These are phyloP conservation scores for Coemansia sp. DNA, from an alignment of 192 early-diverging fungal species.

Conservation along the genomic window DNA sequence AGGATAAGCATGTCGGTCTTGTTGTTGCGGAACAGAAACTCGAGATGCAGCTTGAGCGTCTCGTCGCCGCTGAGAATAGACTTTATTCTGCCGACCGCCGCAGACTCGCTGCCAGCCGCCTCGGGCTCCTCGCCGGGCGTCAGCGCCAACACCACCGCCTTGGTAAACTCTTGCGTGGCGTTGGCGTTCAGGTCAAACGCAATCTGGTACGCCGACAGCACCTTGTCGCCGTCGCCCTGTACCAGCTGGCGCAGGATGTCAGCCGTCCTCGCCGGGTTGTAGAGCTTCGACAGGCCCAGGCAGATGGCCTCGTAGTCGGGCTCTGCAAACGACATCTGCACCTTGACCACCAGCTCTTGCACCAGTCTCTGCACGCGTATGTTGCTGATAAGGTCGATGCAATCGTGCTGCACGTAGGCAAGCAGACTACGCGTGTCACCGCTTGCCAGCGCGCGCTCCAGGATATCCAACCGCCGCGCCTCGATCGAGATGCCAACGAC, in stretches of 20 bases:
- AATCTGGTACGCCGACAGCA: conserved; percentile 93
- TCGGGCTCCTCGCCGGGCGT: conserved; percentile 13
- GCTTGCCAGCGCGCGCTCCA: conserved; percentile 78
- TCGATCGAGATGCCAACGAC: conserved; percentile 97
- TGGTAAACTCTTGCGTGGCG: conserved; percentile 95
- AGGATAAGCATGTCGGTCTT: conserved; percentile 95
- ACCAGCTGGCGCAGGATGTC: conserved; percentile 74
- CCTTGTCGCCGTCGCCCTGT: conserved; percentile 61
- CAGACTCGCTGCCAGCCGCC: conserved; percentile 4
- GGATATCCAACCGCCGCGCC: conserved; percentile 84
- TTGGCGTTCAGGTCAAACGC: conserved; percentile 97
- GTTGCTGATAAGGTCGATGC: conserved; percentile 79
- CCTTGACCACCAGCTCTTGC: conserved; percentile 53
- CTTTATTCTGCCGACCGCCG: conserved; percentile 63
- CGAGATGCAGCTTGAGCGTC: conserved; percentile 90
- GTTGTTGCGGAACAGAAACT: conserved; percentile 97
- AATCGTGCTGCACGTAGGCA: conserved; percentile 82
- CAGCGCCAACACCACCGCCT: conserved; percentile 72
- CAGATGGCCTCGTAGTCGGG: conserved; percentile 94
- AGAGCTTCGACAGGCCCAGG: conserved; percentile 91
- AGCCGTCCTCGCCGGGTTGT: conserved; percentile 75
- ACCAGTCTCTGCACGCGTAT: conserved; percentile 68
- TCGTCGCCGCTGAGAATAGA: conserved; percentile 89
- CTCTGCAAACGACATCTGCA: conserved; percentile 58
- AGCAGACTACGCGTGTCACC: conserved; percentile 77